Conservation (phyloP, 805 yeast species). For the Debaryomyces hansenii region DNA sequence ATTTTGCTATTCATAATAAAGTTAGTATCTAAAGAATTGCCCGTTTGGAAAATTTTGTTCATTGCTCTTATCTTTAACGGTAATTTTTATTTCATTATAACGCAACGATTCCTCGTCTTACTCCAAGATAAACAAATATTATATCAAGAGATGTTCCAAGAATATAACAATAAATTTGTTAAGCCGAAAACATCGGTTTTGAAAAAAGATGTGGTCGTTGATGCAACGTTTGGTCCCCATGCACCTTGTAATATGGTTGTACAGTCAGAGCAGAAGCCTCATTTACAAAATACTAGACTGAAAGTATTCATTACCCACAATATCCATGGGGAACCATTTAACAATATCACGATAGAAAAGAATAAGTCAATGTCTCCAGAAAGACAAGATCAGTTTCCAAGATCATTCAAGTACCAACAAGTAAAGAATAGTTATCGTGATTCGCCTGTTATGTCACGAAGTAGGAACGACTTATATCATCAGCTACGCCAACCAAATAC, state of each 20-base stretch:
- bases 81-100: slow-evolving; percentile 38
- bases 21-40: slow-evolving; percentile 18
- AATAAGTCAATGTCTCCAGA: neutral
- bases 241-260: slow-evolving; percentile 15
- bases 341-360: slow-evolving; percentile 5
- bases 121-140: slow-evolving; percentile 61
- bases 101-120: slow-evolving; percentile 45
- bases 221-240: slow-evolving; percentile 48
- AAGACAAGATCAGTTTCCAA: neutral
- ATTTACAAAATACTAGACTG: slow-evolving; percentile 27
- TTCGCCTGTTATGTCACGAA: neutral
- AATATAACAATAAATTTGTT: slow-evolving; percentile 62
- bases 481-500: neutral
- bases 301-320: slow-evolving; percentile 56
- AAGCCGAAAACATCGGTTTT: slow-evolving; percentile 53
- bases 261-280: slow-evolving; percentile 20
- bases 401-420: neutral
- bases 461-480: neutral
- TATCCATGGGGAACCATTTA: slow-evolving; percentile 33
- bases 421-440: neutral
- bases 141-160: slow-evolving; percentile 59
- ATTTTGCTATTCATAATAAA: slow-evolving; percentile 46
- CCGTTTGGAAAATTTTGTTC: slow-evolving; percentile 15
- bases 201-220: slow-evolving; percentile 60
- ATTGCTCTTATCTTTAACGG: slow-evolving; percentile 15